A percentile compares a stretch with the other conserved stretches of the same genome.
phyloP scores from a whole-genome alignment of 306 rosid species.

The Alnus glutinosa region DNA sequence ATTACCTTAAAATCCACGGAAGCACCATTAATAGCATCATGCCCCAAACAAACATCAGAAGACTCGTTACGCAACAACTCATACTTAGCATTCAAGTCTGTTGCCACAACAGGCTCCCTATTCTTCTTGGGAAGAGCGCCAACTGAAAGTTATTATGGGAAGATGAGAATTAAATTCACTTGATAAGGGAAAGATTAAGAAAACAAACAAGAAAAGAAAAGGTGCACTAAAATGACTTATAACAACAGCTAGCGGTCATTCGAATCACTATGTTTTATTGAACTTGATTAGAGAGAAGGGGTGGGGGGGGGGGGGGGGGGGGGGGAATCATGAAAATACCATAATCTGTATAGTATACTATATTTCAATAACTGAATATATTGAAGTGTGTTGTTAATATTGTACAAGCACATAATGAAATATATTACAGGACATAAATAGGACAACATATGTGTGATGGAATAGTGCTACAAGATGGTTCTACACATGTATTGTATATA shows the following conservation, averaged over 20 bases:
- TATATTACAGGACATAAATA: not conserved
- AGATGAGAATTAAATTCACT: slow-evolving; percentile 27
- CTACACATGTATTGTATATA: too few species aligned
- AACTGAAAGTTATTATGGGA: slow-evolving; percentile 50
- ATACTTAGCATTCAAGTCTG: slow-evolving; percentile 43
- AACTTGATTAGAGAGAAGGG: not conserved
- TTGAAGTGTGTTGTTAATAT: not conserved
- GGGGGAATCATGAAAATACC: not conserved
- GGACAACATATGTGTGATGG: not conserved
- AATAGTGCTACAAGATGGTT: too few species aligned
- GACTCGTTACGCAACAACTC: slow-evolving; percentile 45
- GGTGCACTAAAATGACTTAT: not conserved
- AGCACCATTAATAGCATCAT: slow-evolving; percentile 51
- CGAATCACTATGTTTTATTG: not conserved
- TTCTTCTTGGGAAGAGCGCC: slow-evolving; percentile 51
- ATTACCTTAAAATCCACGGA: slow-evolving; percentile 64
- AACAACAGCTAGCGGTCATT: not conserved
- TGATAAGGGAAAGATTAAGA: not conserved
- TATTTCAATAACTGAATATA: not conserved
- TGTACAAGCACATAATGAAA: not conserved
- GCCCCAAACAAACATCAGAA: slow-evolving; percentile 55
- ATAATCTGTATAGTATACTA: not conserved
- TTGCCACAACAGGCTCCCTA: slow-evolving; percentile 42
- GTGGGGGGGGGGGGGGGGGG: too few species aligned
- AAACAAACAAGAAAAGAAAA: not conserved